Percentiles rank a stretch among this genome's conserved stretches.
Conservation (phyloP, 2,329 filamentous ascomycete species). For the Fusarium sp. region DNA sequence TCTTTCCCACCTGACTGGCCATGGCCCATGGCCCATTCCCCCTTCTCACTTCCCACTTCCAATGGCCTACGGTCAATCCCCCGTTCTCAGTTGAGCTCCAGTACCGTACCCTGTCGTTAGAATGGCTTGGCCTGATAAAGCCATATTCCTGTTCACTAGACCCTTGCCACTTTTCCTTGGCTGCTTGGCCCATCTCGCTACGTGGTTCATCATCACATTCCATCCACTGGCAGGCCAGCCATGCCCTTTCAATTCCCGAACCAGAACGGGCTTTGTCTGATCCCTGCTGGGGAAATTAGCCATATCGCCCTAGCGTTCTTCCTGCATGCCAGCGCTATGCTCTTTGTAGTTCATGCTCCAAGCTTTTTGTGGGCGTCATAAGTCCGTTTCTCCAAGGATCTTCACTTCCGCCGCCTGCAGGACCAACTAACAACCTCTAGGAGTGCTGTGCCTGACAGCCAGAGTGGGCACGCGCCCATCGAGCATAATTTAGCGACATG, state of each 20-base stretch:
- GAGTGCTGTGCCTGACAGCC: constrained; percentile 41
- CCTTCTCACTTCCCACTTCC: constrained; percentile 12
- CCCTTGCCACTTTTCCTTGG: constrained; percentile 22
- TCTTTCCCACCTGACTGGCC: constrained; percentile 19
- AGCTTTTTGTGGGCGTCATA: constrained; percentile 15
- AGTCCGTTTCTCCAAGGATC: constrained; percentile 7
- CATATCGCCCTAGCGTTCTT: constrained; percentile 20
- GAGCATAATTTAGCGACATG: constrained; percentile 30
- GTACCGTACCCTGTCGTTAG: constrained; percentile 18
- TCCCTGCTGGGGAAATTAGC: constrained; percentile 41
- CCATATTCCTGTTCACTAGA: constrained; percentile 6
- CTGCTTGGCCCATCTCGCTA: constrained; percentile 40
- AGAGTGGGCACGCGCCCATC: constrained; percentile 39
- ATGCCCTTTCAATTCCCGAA: constrained; percentile 36
- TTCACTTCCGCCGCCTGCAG: constrained; percentile 20
- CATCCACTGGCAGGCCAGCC: constrained; percentile 38
- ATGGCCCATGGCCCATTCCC: background rate
- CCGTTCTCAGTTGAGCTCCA: constrained; percentile 10
- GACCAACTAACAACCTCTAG: constrained; percentile 31
- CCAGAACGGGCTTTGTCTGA: constrained; percentile 34
- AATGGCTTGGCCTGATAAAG: constrained; percentile 9
- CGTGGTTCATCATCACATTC: constrained; percentile 47
- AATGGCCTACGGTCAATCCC: background rate
- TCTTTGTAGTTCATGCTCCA: constrained; percentile 25
- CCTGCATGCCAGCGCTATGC: constrained; percentile 33